Base-by-base conservation (phyloP, 2,329 filamentous ascomycete species). In the Fusarium keratoplasticum region DNA sequence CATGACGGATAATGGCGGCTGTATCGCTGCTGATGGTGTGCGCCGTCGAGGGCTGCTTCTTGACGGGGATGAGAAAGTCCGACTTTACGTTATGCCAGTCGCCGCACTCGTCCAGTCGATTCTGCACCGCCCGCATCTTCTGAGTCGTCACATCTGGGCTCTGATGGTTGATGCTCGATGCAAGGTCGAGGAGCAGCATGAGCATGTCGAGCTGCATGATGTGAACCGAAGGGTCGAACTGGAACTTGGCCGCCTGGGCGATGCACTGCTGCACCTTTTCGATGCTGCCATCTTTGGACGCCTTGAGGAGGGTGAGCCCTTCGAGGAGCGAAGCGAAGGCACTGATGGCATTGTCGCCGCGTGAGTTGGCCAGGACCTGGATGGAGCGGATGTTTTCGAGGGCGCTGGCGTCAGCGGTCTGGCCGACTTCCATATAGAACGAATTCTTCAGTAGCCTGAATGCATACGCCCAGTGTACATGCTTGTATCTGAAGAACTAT, bases 381-480 rank as follows among this genome's bases (percentile, higher is more conserved):
- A 95, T 90, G 29, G 87, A 87, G 61, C 89, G 88, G n/a, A 95
- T 84, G 73, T 94, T 93, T 22, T 94, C 91, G 4, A 95, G 82
- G 0, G 91, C 87, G 57, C 90, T 86, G 2, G 87, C 85, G 67
- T 95, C 94, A 14, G 89, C 87, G 11, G 88, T 86, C 50, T 85
- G 89, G 6, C 88, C 86, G 55, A 87, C 86, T 74, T 93, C 89
- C 59, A 94, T 83, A 68, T 92, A 89, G 54, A 95, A 88, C 0
- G 92, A 90, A 0, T 92, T 90, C 73, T 94, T 93, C 16, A 95
- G 83, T 54, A 96, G 90, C 9, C 93, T 90, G 76, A 95, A 93
- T 0, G 92, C 92, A 79, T 95, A 96, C 18, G 92, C 87, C 94
- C 94, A 96, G 59, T 91, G 88, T 10, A 88, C 85, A 75, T 93